phyloP scores from a whole-genome alignment of 306 rosid species.

The Aeschynomene evenia region DNA sequence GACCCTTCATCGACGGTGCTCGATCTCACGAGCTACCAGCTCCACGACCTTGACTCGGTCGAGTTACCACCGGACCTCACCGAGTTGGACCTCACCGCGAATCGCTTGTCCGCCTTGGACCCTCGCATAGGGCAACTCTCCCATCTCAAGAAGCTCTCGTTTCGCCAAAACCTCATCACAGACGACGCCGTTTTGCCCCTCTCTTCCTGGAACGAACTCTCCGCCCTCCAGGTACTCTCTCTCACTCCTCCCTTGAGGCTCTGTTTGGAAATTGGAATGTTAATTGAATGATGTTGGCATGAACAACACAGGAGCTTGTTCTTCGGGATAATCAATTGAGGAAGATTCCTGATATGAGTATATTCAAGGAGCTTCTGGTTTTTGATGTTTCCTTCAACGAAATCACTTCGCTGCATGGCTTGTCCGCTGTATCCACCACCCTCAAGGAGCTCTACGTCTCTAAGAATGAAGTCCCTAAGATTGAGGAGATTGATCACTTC shows the following conservation, averaged over 20 bases:
- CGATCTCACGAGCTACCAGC: conserved; percentile 81
- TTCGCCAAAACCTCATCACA: conserved; percentile 79
- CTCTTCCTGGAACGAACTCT: conserved; percentile 62
- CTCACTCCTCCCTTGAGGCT: not conserved
- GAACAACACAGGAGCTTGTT: conserved; percentile 56
- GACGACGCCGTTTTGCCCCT: conserved; percentile 64
- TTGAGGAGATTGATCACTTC: conserved; percentile 85
- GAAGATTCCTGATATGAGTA: conserved; percentile 68
- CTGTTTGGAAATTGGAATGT: conserved; percentile 8
- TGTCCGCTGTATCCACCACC: conserved; percentile 50
- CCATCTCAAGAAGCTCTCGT: conserved; percentile 72
- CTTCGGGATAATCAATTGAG: conserved; percentile 76
- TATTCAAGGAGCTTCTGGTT: conserved; percentile 68
- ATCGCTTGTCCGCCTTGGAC: conserved; percentile 75
- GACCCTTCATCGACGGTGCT: conserved; percentile 63
- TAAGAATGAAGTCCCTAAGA: conserved; percentile 70
- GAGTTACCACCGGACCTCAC: conserved; percentile 65
- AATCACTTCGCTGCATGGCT: conserved; percentile 65
- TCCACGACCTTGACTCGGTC: conserved; percentile 76
- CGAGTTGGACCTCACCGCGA: conserved; percentile 88
- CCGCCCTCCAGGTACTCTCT: conserved; percentile 57
- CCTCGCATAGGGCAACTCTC: conserved; percentile 69
- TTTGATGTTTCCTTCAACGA: conserved; percentile 87
- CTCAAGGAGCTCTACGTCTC: conserved; percentile 92
- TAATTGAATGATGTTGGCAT: not conserved